These are phyloP conservation scores for Isoetes engelmannii DNA, from an alignment of 83 land plant genomes.

Conservation along the genomic window DNA sequence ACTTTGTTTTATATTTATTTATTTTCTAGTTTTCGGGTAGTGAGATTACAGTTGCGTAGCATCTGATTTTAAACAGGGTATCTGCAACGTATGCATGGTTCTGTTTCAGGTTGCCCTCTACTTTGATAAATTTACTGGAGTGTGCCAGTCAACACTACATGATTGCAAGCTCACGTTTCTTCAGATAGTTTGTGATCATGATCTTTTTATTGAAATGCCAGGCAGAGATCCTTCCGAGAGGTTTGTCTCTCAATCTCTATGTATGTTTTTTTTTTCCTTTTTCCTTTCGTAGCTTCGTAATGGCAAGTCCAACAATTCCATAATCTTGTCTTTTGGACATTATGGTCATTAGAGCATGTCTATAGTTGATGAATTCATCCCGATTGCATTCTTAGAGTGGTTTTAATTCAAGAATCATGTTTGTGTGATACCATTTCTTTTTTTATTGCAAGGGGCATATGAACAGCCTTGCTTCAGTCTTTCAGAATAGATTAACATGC, in stretches of 20 bases:
- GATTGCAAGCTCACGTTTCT: constrained; percentile 96
- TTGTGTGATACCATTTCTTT: no score
- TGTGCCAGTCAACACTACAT: constrained; percentile 82
- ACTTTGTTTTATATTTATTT: background rate
- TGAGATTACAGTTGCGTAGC: background rate
- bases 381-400: no score
- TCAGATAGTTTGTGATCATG: constrained; percentile 93
- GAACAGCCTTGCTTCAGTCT: no score
- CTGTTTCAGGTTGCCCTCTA: constrained; percentile 37
- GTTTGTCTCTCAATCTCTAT: constrained; percentile 25
- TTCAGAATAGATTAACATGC: no score
- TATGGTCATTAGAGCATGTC: no score
- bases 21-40: background rate
- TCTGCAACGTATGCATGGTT: no score
- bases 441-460: no score
- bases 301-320: background rate
- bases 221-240: constrained; percentile 99
- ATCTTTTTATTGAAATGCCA: constrained; percentile 98
- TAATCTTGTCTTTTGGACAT: background rate
- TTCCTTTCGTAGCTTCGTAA: no score
- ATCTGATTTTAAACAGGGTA: no score
- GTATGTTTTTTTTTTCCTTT: no score
- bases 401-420: no score
- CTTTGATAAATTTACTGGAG: constrained; percentile 89
- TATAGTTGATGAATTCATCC: no score